Percentiles rank a stretch among this genome's conserved stretches.
Evolutionary conservation across 768 basidiomycete genomes (phyloP).

Genomic region (Boletus vermiculosoides): DNA sequence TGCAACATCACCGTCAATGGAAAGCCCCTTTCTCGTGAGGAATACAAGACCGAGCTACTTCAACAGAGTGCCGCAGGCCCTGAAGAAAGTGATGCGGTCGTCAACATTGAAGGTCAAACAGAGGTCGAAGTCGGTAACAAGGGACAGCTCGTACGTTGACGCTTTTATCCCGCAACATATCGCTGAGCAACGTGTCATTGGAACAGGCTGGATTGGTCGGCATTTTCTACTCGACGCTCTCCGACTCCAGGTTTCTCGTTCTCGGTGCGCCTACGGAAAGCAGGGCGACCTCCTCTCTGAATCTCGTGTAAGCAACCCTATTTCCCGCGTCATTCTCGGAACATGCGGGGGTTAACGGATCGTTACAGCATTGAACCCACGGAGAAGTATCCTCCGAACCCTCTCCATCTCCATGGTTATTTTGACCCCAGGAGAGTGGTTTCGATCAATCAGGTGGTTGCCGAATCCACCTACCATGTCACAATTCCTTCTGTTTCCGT

Average conservation of each 20-base stretch:
- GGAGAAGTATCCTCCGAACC: slow-evolving; percentile 23
- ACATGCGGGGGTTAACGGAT: background rate
- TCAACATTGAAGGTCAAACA: slow-evolving; percentile 28
- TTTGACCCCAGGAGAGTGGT: slow-evolving; percentile 37
- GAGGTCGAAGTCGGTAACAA: slow-evolving; percentile 26
- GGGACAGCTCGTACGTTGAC: slow-evolving; percentile 27
- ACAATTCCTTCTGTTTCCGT: slow-evolving; percentile 24
- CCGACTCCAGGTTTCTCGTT: slow-evolving; percentile 35
- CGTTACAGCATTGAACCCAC: slow-evolving; percentile 30
- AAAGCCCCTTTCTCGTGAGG: slow-evolving; percentile 34
- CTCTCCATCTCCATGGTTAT: slow-evolving; percentile 23
- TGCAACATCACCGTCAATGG: slow-evolving; percentile 44
- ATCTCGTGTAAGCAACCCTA: slow-evolving; percentile 34
- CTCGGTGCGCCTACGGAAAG: slow-evolving; percentile 34
- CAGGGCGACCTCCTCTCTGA: slow-evolving; percentile 37
- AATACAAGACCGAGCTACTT: slow-evolving; percentile 40
- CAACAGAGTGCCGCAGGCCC: slow-evolving; percentile 25
- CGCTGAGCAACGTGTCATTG: background rate
- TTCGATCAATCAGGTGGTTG: slow-evolving; percentile 33
- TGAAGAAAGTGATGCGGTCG: slow-evolving; percentile 14
- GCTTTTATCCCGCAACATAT: background rate
- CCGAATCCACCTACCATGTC: slow-evolving; percentile 27
- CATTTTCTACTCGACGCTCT: slow-evolving; percentile 38
- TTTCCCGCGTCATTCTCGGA: background rate
- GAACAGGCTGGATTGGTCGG: slow-evolving; percentile 34